These are phyloP conservation scores for Dichotomocladium elegans DNA, from an alignment of 371 early-diverging fungal species.

Conservation along the genomic window DNA sequence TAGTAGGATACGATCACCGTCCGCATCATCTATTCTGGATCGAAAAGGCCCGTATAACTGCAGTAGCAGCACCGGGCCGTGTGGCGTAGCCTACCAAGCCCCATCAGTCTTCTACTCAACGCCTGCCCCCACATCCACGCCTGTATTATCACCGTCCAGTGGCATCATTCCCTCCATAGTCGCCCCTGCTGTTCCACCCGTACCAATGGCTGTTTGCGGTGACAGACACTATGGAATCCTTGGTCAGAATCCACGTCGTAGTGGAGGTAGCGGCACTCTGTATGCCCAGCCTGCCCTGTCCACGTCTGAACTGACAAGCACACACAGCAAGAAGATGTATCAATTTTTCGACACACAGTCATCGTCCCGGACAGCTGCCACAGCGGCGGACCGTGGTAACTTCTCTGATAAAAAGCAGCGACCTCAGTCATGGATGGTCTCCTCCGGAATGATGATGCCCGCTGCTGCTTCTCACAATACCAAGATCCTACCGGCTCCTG, in stretches of 20 bases:
- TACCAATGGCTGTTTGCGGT: constrained; percentile 5
- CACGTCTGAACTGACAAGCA: constrained; percentile 2
- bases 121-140: constrained; percentile 8
- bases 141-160: neutral
- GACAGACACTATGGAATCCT: neutral
- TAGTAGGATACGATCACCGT: constrained; percentile 16
- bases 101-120: neutral
- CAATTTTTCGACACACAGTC: neutral
- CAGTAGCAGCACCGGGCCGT: too few relatives aligned
- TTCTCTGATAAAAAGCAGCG: neutral
- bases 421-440: constrained; percentile 8
- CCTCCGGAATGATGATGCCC: neutral
- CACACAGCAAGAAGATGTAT: constrained; percentile 1
- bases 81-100: too few relatives aligned
- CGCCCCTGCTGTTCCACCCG: constrained; percentile 28
- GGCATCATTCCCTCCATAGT: constrained; percentile 12
- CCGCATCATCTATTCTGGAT: constrained; percentile 25
- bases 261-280: too few relatives aligned
- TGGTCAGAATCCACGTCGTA: too few relatives aligned
- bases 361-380: neutral
- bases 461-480: neutral
- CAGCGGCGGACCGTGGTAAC: neutral
- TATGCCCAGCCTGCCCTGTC: constrained; percentile 5
- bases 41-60: too few relatives aligned
- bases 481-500: neutral